Conservation (phyloP, 78 protist species). For the Dictyostelium intermedium region DNA sequence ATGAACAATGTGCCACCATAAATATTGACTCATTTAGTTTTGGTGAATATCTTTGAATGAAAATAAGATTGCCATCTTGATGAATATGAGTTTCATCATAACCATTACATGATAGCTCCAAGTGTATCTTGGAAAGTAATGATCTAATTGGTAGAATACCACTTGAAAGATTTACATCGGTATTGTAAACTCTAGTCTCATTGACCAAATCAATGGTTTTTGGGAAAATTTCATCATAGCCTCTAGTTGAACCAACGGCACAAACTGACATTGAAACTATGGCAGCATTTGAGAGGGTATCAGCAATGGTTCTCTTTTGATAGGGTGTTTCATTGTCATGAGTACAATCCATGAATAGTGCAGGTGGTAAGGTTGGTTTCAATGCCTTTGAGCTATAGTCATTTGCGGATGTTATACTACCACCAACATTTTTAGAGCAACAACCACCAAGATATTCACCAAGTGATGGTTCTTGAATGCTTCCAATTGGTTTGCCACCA, state of each 20-base stretch:
- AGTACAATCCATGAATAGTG: slow-evolving; percentile 85
- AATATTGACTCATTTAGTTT: slow-evolving; percentile 38
- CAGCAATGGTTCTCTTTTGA: slow-evolving; percentile 71
- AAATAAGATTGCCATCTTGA: slow-evolving; percentile 66
- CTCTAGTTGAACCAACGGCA: slow-evolving; percentile 87
- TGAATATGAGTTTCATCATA: slow-evolving; percentile 65
- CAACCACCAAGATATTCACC: neutral
- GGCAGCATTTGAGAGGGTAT: slow-evolving; percentile 83
- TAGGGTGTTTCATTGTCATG: slow-evolving; percentile 85
- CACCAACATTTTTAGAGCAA: neutral
- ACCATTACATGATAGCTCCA: slow-evolving; percentile 34
- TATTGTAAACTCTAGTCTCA: slow-evolving; percentile 78
- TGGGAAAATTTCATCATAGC: slow-evolving; percentile 90
- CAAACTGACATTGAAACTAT: slow-evolving; percentile 77
- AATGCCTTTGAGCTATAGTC: neutral
- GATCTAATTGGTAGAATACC: slow-evolving; percentile 52
- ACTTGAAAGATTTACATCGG: neutral
- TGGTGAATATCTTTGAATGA: slow-evolving; percentile 79
- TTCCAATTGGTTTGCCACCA: slow-evolving; percentile 84
- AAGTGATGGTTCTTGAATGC: neutral
- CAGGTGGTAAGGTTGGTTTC: slow-evolving; percentile 75
- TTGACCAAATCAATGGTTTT: slow-evolving; percentile 83
- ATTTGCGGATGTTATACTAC: neutral
- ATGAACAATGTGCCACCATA: slow-evolving; percentile 61
- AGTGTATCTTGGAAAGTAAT: slow-evolving; percentile 46